phyloP scores from a whole-genome alignment of 2,329 filamentous ascomycete species.

The Penicillium expansum region DNA sequence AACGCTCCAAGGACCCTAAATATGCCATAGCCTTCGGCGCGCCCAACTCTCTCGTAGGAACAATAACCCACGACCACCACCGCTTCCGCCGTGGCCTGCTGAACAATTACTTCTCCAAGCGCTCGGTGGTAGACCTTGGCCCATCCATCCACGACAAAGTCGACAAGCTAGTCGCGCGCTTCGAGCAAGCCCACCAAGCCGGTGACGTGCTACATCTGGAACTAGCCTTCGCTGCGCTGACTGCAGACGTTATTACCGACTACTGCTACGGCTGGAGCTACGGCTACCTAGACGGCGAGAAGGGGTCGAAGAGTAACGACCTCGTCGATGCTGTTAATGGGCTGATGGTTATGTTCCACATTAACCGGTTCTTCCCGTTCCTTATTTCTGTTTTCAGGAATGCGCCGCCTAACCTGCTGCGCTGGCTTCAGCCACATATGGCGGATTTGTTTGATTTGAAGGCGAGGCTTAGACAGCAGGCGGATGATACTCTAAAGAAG shows the following conservation, averaged over 20 bases:
- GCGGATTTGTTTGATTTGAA: constrained; percentile 21
- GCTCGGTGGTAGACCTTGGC: constrained; percentile 38
- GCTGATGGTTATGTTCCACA: constrained; percentile 25
- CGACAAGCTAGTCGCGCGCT: constrained; percentile 27
- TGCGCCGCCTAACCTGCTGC: constrained; percentile 23
- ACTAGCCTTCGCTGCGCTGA: constrained; percentile 30
- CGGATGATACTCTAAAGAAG: constrained; percentile 9
- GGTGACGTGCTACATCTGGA: constrained; percentile 23
- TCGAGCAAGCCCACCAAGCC: constrained; percentile 19
- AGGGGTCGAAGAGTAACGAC: constrained; percentile 25
- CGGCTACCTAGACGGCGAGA: constrained; percentile 30
- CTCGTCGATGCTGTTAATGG: constrained; percentile 25
- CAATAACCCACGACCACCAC: constrained; percentile 43
- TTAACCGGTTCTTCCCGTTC: constrained; percentile 31
- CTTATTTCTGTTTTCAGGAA: constrained; percentile 26
- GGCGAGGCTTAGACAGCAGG: constrained; percentile 19
- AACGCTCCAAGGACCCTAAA: constrained; percentile 22
- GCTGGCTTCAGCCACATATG: constrained; percentile 20
- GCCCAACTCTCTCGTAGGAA: constrained; percentile 27
- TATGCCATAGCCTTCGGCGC: constrained; percentile 20
- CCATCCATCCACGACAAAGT: constrained; percentile 39
- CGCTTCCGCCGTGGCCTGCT: constrained; percentile 42
- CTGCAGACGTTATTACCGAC: constrained; percentile 39
- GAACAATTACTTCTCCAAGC: constrained; percentile 47
- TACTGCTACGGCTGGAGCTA: constrained; percentile 40